Evolutionary conservation across 2,329 filamentous ascomycete genomes (phyloP), one percentile per base, ranked within the genome.

Genomic region (Aspergillus fijiensis): DNA sequence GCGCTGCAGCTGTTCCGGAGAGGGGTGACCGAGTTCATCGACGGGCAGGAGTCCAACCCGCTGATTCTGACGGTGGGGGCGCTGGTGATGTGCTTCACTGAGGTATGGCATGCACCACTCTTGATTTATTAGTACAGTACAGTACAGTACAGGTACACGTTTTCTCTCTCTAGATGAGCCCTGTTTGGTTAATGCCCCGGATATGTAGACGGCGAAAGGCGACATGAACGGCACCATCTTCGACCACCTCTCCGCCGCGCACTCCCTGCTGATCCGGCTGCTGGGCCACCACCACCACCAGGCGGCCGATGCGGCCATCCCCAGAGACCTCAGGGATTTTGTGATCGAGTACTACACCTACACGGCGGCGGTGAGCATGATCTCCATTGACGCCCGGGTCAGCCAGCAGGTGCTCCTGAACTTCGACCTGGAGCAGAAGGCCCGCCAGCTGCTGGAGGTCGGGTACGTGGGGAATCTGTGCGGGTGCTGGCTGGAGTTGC

Each of bases 281-380:
- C 69, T 81, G 4, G 69, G 67, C 0, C 65, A 74, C 27, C 27
- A 21, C 27, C 27, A 21, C 21, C 21, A 29, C 27, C 27, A 10
- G 9, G 27, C 27, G 4, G 70, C 69, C 4, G 69, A 74, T 47
- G 62, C 68, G 0, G 69, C 75, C 3, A 63, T 76, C 3, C 72
- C 73, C 2, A 71, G 73, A 12, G 73, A 79, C 10, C 62, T 82
- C 2, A 74, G 76, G 29, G 75, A 80, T 29, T 81, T 81, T 53
- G 74, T 82, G 2, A 74, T 81, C 50, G 80, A 82, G 65, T 82
- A 81, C 45, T 82, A 81, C 60, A 76, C 79, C 60, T 80, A 82
- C 66, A 81, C 79, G 50, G 75, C 78, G 3, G 74, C 77, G 3
- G 75, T 78, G 6, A 81, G 79, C 65, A 80, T 82, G 75, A 79